Conservation (phyloP, 108 stramenopile genomes). For the Nitzschia palea region DNA sequence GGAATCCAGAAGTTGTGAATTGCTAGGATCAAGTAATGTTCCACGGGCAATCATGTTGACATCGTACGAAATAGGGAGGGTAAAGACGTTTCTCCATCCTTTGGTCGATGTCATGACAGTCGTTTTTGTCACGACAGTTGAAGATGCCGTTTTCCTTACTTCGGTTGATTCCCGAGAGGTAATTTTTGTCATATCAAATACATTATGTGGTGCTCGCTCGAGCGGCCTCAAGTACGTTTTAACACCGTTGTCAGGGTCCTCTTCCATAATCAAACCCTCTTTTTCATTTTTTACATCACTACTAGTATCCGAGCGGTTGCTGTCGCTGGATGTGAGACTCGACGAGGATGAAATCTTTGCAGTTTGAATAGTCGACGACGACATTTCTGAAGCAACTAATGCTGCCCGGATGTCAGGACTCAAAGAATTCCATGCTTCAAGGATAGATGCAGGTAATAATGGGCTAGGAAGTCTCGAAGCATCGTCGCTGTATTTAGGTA, state of each 20-base stretch:
- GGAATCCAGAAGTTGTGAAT: constrained; percentile 73
- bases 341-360: constrained; percentile 39
- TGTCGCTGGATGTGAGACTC: constrained; percentile 44
- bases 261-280: constrained; percentile 38
- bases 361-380: constrained; percentile 10
- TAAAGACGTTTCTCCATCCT: constrained; percentile 88
- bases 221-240: constrained; percentile 61
- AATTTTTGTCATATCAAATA: constrained; percentile 78
- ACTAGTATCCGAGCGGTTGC: constrained; percentile 26
- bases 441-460: constrained; percentile 56
- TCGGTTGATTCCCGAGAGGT: constrained; percentile 48
- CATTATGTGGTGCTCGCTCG: constrained; percentile 84
- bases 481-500: constrained; percentile 35
- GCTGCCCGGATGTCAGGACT: constrained; percentile 62
- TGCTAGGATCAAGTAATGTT: constrained; percentile 70
- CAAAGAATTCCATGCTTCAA: constrained; percentile 76
- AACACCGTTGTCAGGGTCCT: constrained; percentile 69
- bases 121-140: constrained; percentile 80
- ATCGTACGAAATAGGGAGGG: constrained; percentile 88
- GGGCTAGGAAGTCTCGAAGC: constrained; percentile 27
- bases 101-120: constrained; percentile 66
- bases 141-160: constrained; percentile 57
- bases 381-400: constrained; percentile 61
- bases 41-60: constrained; percentile 84
- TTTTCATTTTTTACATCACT: constrained; percentile 24